phyloP scores from a whole-genome alignment of 805 yeast species.

The Isabelozyma gotoi region DNA sequence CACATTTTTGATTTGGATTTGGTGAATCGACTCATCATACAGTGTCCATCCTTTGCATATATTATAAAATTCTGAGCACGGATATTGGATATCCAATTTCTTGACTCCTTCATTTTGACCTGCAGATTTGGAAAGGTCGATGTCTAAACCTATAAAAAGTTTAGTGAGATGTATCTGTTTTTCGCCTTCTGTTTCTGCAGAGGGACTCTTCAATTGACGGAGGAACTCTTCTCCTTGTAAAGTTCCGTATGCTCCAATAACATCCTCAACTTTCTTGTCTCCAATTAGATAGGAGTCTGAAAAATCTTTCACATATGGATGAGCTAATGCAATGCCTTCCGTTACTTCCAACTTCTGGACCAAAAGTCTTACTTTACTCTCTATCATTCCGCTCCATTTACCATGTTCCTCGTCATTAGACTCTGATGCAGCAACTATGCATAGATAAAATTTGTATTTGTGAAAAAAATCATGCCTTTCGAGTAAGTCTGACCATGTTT shows the following conservation, averaged over 20 bases:
- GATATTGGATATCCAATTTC: conserved; percentile 76
- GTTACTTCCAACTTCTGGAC: conserved; percentile 81
- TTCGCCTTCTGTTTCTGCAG: conserved; percentile 9
- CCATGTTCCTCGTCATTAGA: conserved; percentile 78
- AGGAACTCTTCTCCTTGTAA: conserved; percentile 51
- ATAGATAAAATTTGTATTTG: conserved; percentile 81
- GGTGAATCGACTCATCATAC: conserved; percentile 60
- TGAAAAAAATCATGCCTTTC: conserved; percentile 79
- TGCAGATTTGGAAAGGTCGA: conserved; percentile 46
- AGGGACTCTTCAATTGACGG: too few species aligned
- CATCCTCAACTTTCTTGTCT: conserved; percentile 52
- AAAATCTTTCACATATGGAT: conserved; percentile 83
- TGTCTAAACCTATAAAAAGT: conserved; percentile 75
- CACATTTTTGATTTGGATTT: conserved; percentile 63
- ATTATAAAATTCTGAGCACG: conserved; percentile 86
- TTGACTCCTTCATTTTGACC: conserved; percentile 44
- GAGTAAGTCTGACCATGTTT: conserved; percentile 74
- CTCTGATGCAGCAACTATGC: conserved; percentile 74
- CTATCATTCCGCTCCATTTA: conserved; percentile 92
- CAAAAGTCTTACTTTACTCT: conserved; percentile 76
- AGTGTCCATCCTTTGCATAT: conserved; percentile 73
- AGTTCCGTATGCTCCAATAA: conserved; percentile 65
- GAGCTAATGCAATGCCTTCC: conserved; percentile 78
- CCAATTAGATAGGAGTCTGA: conserved; percentile 46
- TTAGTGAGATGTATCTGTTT: conserved; percentile 61